Evolutionary conservation across 768 basidiomycete species (phyloP), one percentile per base, ranked within the genome.

Genomic region (Kwoniella sp.): DNA sequence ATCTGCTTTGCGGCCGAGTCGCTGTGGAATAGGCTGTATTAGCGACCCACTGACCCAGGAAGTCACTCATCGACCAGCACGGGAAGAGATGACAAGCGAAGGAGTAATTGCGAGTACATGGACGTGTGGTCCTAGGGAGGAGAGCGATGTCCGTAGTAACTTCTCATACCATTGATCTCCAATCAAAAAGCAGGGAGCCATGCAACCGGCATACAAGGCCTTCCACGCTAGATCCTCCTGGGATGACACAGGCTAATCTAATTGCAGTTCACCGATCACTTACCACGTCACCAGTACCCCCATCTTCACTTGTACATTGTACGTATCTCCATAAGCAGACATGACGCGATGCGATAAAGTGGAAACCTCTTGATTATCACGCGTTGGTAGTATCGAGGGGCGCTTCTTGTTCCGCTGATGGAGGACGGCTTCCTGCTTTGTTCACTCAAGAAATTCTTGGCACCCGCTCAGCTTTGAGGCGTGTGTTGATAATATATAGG

Each of bases 1-100:
- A 77, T 77, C 45, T 77, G 76, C 59, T 77, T 77, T 7, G 76
- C 76, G 11, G 76, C 76, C n/a, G 73, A 73, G 57, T 77, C 76
- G 58, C 75, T 76, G 45, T n/a, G n/a, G n/a, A 9, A 57, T 12
- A 25, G 29, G 7, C 7, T 25, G 15, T 26, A 55, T 7, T 45
- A 37, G 23, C 22, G 34, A 38, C 28, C 17, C 7, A 20, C 15
- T 41, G 31, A n/a, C n/a, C n/a, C 34, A 13, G 38, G 37, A n/a
- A n/a, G 17, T 23, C 56, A 58, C 12, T 59, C 25, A 28, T 50
- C 12, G 8, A 5, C 12, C 12, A 8, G 53, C 31, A 55, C 25
- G 50, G 52, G 56, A 28, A 55, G 63, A 48, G 20, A n/a, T n/a
- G n/a, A n/a, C n/a, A n/a, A n/a, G n/a, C n/a, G n/a, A n/a, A n/a